Conservation (phyloP, 108 stramenopile species). For the Asterionellopsis glacialis region DNA sequence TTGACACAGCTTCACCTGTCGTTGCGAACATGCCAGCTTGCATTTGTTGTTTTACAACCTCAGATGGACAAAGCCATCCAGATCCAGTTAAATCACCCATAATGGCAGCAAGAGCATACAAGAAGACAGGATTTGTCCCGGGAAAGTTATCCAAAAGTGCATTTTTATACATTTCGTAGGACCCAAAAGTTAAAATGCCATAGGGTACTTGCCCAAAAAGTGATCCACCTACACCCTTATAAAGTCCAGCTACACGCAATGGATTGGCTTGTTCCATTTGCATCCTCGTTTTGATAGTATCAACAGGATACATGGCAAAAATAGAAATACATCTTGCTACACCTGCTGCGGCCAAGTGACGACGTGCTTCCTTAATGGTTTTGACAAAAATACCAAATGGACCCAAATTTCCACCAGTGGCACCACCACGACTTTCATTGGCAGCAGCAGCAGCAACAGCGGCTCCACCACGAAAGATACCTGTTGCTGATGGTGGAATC, state of each 20-base stretch:
- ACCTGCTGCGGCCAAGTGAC: conserved; percentile 65
- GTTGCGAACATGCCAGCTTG: conserved; percentile 68
- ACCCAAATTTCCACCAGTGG: too few species aligned
- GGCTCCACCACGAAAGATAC: too few species aligned
- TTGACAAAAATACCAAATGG: conserved; percentile 22
- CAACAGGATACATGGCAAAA: conserved; percentile 76
- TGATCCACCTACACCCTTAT: conserved; percentile 51
- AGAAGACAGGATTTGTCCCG: conserved; percentile 37
- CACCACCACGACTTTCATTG: too few species aligned
- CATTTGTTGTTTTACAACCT: conserved; percentile 77
- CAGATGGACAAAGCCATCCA: conserved; percentile 71
- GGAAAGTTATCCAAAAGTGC: conserved; percentile 51
- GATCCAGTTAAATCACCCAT: conserved; percentile 74
- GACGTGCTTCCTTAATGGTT: conserved; percentile 37
- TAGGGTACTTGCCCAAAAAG: conserved; percentile 79
- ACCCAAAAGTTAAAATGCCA: conserved; percentile 77
- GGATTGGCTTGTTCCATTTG: conserved; percentile 64
- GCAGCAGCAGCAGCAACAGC: too few species aligned
- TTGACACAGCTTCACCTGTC: conserved; percentile 48
- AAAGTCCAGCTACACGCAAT: conserved; percentile 46
- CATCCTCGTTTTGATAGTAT: conserved; percentile 87
- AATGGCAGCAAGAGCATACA: conserved; percentile 59
- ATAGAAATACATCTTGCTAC: conserved; percentile 63
- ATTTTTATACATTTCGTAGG: conserved; percentile 82
- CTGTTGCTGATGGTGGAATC: too few species aligned